Evolutionary conservation across 179 eudicot genomes (phyloP).

Genomic region (Silene noctiflora): DNA sequence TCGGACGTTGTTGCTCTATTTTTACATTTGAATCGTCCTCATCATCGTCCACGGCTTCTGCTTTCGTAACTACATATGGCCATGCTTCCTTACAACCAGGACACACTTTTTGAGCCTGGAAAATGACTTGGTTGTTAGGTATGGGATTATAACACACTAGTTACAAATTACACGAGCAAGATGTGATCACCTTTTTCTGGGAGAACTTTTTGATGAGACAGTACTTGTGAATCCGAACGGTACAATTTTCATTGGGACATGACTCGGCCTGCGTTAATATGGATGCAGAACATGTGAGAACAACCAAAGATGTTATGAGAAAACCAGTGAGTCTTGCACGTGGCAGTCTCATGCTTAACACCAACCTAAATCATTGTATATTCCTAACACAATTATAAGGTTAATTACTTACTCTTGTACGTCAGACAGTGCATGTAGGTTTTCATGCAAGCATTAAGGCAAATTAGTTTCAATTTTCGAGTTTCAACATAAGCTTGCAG

Average conservation of each 20-base stretch:
- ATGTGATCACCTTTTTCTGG: constrained; percentile 50
- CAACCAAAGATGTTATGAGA: neutral
- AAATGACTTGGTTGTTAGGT: neutral
- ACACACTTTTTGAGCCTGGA: constrained; percentile 70
- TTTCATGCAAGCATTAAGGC: neutral
- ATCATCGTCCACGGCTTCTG: constrained; percentile 49
- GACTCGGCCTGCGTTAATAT: constrained; percentile 54
- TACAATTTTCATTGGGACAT: constrained; percentile 67
- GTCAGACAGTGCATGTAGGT: neutral
- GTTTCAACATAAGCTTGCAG: neutral
- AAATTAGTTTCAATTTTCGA: neutral
- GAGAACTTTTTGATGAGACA: constrained; percentile 72
- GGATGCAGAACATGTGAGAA: constrained; percentile 6
- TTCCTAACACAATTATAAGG: neutral
- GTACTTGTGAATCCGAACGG: constrained; percentile 63
- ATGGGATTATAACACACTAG: neutral
- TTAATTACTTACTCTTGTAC: neutral
- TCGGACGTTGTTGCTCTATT: constrained; percentile 33
- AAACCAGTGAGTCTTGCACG: neutral
- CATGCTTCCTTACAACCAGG: constrained; percentile 70
- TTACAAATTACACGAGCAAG: neutral
- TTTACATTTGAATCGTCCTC: constrained; percentile 33
- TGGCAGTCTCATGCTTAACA: neutral
- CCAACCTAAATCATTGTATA: neutral
- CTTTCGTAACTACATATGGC: constrained; percentile 49